These are phyloP conservation scores for Penicillium occitanis DNA, from an alignment of 2,329 filamentous ascomycete species.

Conservation along the genomic window DNA sequence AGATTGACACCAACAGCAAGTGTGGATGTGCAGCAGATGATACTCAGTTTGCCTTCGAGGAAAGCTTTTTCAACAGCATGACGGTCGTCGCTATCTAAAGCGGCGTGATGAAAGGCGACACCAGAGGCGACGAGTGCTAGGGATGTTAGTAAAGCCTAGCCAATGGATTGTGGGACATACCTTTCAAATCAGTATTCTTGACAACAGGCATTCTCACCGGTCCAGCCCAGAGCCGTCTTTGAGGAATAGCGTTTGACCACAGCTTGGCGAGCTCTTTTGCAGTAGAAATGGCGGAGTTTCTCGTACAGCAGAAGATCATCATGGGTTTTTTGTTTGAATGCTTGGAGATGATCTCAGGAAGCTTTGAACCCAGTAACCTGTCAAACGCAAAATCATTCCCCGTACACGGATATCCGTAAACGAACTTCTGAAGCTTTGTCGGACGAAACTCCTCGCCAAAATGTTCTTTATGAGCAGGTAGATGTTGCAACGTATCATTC, in stretches of 20 bases:
- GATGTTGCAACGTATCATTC: constrained; percentile 57
- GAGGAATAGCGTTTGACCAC: constrained; percentile 56
- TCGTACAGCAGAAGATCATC: constrained; percentile 79
- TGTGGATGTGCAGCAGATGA: constrained; percentile 86
- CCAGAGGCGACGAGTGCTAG: constrained; percentile 54
- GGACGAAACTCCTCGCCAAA: constrained; percentile 81
- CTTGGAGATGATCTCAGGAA: constrained; percentile 65
- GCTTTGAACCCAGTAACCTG: constrained; percentile 62
- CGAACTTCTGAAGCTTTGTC: constrained; percentile 72
- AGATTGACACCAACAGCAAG: constrained; percentile 81
- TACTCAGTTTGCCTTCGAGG: constrained; percentile 67
- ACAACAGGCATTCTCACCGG: constrained; percentile 56
- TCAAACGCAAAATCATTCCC: constrained; percentile 78
- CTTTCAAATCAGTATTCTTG: constrained; percentile 60
- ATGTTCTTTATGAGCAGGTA: constrained; percentile 65
- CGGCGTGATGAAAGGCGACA: constrained; percentile 81
- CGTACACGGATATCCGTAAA: constrained; percentile 66
- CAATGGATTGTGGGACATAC: constrained; percentile 35
- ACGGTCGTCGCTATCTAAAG: constrained; percentile 65
- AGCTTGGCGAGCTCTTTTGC: constrained; percentile 66
- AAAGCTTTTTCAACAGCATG: constrained; percentile 66
- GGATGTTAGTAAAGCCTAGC: not conserved
- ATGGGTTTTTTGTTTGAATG: constrained; percentile 72
- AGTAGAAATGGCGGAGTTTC: constrained; percentile 67
- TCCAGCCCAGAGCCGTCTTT: constrained; percentile 62